Evolutionary conservation across 2,329 filamentous ascomycete genomes (phyloP).

Genomic region (Thielaviopsis populi): DNA sequence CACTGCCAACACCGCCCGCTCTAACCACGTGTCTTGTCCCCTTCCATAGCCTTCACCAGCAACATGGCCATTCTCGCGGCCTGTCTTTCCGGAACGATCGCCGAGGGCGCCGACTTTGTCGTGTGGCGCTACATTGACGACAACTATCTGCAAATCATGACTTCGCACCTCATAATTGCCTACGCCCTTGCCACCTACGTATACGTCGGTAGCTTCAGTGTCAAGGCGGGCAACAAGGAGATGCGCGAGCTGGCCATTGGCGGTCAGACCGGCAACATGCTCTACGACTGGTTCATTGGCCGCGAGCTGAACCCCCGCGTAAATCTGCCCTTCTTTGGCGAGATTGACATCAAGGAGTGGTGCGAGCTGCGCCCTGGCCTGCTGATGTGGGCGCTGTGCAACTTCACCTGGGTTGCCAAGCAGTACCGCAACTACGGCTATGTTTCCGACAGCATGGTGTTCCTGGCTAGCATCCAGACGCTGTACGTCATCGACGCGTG

Average conservation of each 20-base stretch:
- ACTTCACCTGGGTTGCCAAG: constrained; percentile 70
- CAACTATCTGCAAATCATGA: constrained; percentile 76
- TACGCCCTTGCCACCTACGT: constrained; percentile 60
- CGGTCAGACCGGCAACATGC: constrained; percentile 64
- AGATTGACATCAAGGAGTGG: constrained; percentile 80
- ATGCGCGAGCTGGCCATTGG: constrained; percentile 67
- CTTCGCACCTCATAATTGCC: constrained; percentile 65
- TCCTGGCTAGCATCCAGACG: constrained; percentile 62
- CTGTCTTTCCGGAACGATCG: constrained; percentile 56
- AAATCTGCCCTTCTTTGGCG: constrained; percentile 61
- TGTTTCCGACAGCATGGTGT: constrained; percentile 71
- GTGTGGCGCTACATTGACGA: constrained; percentile 90
- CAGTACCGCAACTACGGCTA: constrained; percentile 77
- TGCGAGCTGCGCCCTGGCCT: constrained; percentile 85
- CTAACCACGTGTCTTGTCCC: background rate
- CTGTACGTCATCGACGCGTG: constrained; percentile 75
- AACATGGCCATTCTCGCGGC: constrained; percentile 57
- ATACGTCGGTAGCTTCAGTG: constrained; percentile 68
- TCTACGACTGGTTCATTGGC: constrained; percentile 96
- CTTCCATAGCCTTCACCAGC: constrained; percentile 57
- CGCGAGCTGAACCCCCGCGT: constrained; percentile 86
- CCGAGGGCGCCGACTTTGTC: constrained; percentile 65
- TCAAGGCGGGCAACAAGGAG: constrained; percentile 58
- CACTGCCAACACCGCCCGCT: background rate
- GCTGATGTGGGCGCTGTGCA: constrained; percentile 74